phyloP scores from a whole-genome alignment of 371 early-diverging fungal genomes.

The Mucor mucedo region DNA sequence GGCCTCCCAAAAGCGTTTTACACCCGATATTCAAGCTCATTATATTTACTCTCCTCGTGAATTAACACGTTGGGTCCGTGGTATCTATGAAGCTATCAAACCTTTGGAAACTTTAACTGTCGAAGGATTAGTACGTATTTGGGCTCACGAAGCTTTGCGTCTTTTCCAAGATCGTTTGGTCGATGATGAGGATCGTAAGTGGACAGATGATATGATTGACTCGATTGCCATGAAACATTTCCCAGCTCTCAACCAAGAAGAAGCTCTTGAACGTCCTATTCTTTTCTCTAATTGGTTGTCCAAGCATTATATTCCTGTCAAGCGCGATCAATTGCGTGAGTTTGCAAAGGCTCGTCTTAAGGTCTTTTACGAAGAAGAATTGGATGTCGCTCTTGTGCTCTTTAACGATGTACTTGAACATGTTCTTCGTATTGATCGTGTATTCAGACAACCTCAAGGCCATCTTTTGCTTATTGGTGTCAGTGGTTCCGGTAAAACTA shows the following conservation, averaged over 20 bases:
- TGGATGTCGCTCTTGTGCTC: conserved; percentile 94
- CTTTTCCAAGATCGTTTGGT: conserved; percentile 98
- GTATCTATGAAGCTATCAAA: conserved; percentile 94
- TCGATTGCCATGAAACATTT: conserved; percentile 87
- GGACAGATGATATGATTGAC: conserved; percentile 93
- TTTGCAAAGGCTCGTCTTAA: conserved; percentile 94
- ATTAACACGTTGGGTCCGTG: conserved; percentile 97
- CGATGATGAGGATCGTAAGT: conserved; percentile 84
- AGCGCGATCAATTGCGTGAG: conserved; percentile 88
- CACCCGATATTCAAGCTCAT: conserved; percentile 97
- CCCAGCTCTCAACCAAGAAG: conserved; percentile 75
- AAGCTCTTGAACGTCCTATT: conserved; percentile 89
- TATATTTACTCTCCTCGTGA: conserved; percentile 99
- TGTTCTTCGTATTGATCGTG: conserved; percentile 97
- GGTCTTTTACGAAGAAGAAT: conserved; percentile 99
- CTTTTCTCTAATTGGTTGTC: conserved; percentile 98
- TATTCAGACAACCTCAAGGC: conserved; percentile 97
- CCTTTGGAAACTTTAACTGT: conserved; percentile 81
- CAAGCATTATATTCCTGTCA: conserved; percentile 89
- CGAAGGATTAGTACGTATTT: conserved; percentile 92
- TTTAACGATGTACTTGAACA: conserved; percentile 98
- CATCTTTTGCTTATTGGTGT: conserved; percentile 98
- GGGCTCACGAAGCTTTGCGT: conserved; percentile 98
- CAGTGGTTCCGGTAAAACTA: conserved; percentile 96
- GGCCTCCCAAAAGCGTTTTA: conserved; percentile 89